phyloP scores from a whole-genome alignment of 2,329 filamentous ascomycete species.

The Elsinoe perseae region DNA sequence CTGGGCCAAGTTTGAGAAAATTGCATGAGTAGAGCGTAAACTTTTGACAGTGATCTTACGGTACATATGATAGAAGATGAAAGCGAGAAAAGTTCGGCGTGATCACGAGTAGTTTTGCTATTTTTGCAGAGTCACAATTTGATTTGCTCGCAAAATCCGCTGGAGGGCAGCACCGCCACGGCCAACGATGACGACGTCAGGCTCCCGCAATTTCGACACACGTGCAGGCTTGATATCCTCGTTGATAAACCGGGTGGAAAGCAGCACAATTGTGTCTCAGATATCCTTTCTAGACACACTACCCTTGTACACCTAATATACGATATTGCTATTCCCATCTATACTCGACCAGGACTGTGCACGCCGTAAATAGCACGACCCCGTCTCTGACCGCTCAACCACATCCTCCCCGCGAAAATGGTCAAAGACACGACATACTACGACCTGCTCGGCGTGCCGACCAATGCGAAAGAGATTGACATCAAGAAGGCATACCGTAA shows the following conservation, averaged over 20 bases:
- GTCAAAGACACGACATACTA: constrained; percentile 70
- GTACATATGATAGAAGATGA: background rate
- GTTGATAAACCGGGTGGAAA: background rate
- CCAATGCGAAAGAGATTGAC: constrained; percentile 79
- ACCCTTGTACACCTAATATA: background rate
- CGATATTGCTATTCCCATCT: background rate
- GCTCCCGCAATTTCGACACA: constrained; percentile 12
- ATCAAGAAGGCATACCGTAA: constrained; percentile 96
- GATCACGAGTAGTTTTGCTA: background rate
- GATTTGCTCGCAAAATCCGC: background rate
- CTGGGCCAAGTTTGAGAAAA: constrained; percentile 16
- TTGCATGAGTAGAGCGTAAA: background rate
- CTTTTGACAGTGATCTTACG: too few relatives aligned
- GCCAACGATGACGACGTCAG: constrained; percentile 5
- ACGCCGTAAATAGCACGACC: background rate
- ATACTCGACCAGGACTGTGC: background rate
- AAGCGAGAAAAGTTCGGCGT: background rate
- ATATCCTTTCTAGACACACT: background rate
- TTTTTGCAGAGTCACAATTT: background rate
- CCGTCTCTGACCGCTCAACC: background rate
- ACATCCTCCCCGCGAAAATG: constrained; percentile 10
- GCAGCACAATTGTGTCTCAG: background rate
- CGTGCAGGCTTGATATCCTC: background rate
- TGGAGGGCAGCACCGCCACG: background rate
- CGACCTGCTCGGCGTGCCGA: constrained; percentile 74